Conservation (phyloP, 495 filamentous ascomycete species). For the Penicillium odoratum region DNA sequence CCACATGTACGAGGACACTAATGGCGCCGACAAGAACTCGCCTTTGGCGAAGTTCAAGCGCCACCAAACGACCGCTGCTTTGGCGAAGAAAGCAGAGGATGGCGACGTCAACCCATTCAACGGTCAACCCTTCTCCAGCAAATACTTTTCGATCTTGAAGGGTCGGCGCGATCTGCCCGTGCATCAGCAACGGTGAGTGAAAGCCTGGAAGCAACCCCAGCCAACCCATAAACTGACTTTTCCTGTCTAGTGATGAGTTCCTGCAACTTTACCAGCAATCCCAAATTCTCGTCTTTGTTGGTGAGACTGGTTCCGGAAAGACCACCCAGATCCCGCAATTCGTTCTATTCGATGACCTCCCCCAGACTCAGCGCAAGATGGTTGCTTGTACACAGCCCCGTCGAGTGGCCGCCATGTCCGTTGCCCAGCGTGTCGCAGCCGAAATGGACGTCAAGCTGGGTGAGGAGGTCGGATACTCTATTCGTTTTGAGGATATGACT, state of each 20-base stretch:
- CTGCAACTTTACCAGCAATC: constrained; percentile 85
- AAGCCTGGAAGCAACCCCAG: neutral
- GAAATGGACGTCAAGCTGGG: constrained; percentile 95
- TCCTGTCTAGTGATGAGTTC: constrained; percentile 74
- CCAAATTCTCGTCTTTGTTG: constrained; percentile 97
- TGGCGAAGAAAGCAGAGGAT: constrained; percentile 75
- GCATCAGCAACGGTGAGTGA: constrained; percentile 73
- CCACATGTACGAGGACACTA: constrained; percentile 71
- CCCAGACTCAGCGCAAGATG: constrained; percentile 79
- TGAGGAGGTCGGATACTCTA: constrained; percentile 97
- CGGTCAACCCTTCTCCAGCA: constrained; percentile 66
- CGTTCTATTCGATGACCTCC: constrained; percentile 94
- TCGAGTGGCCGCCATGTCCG: constrained; percentile 98
- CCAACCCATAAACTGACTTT: constrained; percentile 7
- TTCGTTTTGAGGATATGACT: constrained; percentile 97
- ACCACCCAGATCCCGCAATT: constrained; percentile 99
- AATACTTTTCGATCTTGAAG: constrained; percentile 88
- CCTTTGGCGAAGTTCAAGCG: constrained; percentile 66
- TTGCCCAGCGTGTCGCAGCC: constrained; percentile 95
- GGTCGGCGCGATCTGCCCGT: constrained; percentile 84
- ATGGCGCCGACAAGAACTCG: constrained; percentile 43
- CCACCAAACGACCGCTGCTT: constrained; percentile 76
- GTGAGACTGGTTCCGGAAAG: constrained; percentile 98
- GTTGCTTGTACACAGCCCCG: constrained; percentile 98
- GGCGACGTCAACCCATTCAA: constrained; percentile 85